Percentiles rank a stretch among this genome's conserved stretches.
Evolutionary conservation across 306 rosid genomes (phyloP).

Genomic region (Amphicarpaea edgeworthii): DNA sequence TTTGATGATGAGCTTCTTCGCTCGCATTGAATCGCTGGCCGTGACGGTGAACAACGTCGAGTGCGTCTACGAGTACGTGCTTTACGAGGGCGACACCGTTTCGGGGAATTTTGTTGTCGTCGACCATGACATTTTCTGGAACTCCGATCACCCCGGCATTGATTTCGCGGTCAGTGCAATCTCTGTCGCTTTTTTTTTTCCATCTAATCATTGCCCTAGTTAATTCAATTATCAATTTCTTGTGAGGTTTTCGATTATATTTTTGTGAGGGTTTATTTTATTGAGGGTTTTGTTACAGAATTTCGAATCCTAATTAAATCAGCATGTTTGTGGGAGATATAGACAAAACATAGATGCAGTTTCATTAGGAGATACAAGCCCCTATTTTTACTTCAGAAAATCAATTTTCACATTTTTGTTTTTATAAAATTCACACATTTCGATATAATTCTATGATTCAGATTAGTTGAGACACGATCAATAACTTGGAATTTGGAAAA

Average conservation of each 20-base stretch:
- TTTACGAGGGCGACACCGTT: conserved; percentile 83
- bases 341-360: not conserved
- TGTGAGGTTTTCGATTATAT: not conserved
- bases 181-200: not conserved
- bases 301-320: not conserved
- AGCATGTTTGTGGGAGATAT: not conserved
- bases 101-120: conserved; percentile 95
- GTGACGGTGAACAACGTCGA: conserved; percentile 88
- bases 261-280: not conserved
- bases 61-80: conserved; percentile 89
- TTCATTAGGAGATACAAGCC: not conserved
- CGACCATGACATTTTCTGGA: conserved; percentile 96
- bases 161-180: conserved; percentile 70
- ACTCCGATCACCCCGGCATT: conserved; percentile 93
- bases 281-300: conserved; percentile 8
- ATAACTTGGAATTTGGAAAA: not conserved
- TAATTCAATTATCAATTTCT: conserved; percentile 15
- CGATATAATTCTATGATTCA: not conserved
- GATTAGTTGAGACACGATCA: not conserved
- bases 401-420: not conserved
- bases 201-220: conserved; percentile 15
- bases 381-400: not conserved
- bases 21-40: conserved; percentile 70
- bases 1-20: conserved; percentile 58
- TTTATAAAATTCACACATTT: not conserved